phyloP scores from a whole-genome alignment of 106 monocot species.

The Narthecium ossifragum region DNA sequence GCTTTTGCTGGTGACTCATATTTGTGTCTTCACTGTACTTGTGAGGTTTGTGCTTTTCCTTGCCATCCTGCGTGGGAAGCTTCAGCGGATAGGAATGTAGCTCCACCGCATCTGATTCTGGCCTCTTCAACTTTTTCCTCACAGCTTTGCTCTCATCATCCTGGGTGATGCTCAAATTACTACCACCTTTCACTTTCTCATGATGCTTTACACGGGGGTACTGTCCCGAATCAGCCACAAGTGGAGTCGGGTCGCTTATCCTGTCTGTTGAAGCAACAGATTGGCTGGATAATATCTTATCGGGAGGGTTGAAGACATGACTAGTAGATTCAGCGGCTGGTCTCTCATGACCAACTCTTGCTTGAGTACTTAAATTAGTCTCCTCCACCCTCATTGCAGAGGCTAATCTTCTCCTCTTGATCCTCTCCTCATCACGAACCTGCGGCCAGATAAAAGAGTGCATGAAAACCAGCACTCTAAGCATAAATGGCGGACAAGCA shows the following conservation, averaged over 20 bases:
- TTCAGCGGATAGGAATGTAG: slow-evolving; percentile 22
- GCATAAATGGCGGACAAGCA: not conserved
- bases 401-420: slow-evolving; percentile 61
- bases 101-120: slow-evolving; percentile 40
- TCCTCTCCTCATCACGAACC: slow-evolving; percentile 61
- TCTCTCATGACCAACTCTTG: slow-evolving; percentile 26
- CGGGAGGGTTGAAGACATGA: slow-evolving; percentile 8
- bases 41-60: slow-evolving; percentile 23
- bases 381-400: slow-evolving; percentile 13
- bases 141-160: slow-evolving; percentile 19
- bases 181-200: slow-evolving; percentile 22
- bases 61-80: slow-evolving; percentile 11
- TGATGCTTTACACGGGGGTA: slow-evolving; percentile 15
- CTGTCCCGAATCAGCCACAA: slow-evolving; percentile 20
- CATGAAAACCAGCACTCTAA: not conserved
- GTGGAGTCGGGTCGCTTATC: slow-evolving; percentile 16
- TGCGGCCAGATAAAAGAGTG: slow-evolving; percentile 4
- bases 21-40: slow-evolving; percentile 23
- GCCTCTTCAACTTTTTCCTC: slow-evolving; percentile 63
- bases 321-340: slow-evolving; percentile 6
- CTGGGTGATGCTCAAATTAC: not conserved
- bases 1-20: slow-evolving; percentile 16
- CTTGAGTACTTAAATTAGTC: slow-evolving; percentile 10
- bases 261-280: slow-evolving; percentile 13
- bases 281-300: slow-evolving; percentile 21